Conservation (phyloP, 139 green algal genomes). For the Chlamydomonas urium region DNA sequence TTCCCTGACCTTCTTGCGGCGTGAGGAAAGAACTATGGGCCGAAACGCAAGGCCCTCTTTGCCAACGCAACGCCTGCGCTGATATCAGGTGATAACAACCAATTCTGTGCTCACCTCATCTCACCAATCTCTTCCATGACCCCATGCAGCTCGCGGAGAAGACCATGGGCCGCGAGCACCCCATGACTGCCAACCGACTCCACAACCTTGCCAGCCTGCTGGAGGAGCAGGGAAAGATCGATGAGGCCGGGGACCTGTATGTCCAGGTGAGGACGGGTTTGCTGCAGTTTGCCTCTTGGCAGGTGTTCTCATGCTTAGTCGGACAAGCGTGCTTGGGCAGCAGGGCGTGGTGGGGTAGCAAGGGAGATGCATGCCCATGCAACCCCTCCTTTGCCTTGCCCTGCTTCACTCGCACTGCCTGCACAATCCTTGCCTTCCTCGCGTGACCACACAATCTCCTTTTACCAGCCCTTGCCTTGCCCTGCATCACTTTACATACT, state of each 20-base stretch:
- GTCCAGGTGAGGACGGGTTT: neutral
- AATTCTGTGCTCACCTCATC: neutral
- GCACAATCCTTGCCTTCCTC: neutral
- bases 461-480: neutral
- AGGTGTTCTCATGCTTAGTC: neutral
- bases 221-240: constrained; percentile 6
- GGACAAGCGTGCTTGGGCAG: neutral
- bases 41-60: too few relatives aligned
- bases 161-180: constrained; percentile 18
- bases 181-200: constrained; percentile 18
- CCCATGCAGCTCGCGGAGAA: neutral
- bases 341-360: neutral
- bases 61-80: too few relatives aligned
- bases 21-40: too few relatives aligned
- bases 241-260: constrained; percentile 10
- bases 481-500: too few relatives aligned
- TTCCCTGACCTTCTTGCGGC: too few relatives aligned
- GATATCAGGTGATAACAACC: too few relatives aligned
- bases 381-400: neutral
- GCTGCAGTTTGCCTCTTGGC: neutral
- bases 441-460: neutral
- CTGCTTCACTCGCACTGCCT: neutral
- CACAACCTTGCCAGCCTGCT: constrained; percentile 24
- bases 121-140: neutral
- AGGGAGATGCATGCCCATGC: neutral